Conservation (phyloP, 2,329 filamentous ascomycete genomes). For the Aurifilum marmelostoma region DNA sequence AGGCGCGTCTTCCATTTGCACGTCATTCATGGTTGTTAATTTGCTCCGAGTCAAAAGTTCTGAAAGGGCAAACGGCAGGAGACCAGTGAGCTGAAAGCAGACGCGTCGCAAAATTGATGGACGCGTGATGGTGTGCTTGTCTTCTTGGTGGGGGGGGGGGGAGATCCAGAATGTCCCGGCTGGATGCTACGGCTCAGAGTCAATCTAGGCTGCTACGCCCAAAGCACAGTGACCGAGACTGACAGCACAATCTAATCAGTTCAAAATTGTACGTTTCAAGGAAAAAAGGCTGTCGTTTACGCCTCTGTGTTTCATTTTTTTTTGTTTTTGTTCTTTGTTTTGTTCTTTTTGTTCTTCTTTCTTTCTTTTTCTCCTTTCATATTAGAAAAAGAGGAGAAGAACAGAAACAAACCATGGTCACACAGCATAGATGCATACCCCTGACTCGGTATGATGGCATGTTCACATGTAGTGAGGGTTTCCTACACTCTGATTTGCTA, state of each 20-base stretch:
- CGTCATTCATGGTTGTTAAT: slow-evolving; percentile 31
- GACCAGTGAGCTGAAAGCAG: not conserved
- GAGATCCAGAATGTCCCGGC: not conserved
- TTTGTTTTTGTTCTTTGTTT: too few relatives aligned
- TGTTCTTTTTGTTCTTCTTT: not conserved
- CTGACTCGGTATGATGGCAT: not conserved
- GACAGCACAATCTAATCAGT: not conserved
- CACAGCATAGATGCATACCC: not conserved
- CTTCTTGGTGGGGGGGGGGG: not conserved
- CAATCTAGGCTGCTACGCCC: not conserved
- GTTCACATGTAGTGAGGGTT: not conserved
- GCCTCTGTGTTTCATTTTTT: too few relatives aligned
- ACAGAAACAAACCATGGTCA: not conserved
- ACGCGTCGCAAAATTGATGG: slow-evolving; percentile 5
- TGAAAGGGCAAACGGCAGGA: not conserved
- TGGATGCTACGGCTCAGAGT: not conserved
- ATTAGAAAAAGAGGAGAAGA: not conserved
- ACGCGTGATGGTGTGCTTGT: not conserved
- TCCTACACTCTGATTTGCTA: not conserved
- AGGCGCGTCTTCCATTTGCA: slow-evolving; percentile 40
- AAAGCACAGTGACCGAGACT: not conserved
- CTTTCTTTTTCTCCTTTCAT: not conserved
- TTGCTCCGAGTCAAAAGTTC: not conserved
- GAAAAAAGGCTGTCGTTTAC: not conserved
- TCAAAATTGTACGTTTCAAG: not conserved